Percentiles rank a stretch among this genome's conserved stretches.
Conservation (phyloP, 371 early-diverging fungal species). For the Syncephalis plumigaleata region DNA sequence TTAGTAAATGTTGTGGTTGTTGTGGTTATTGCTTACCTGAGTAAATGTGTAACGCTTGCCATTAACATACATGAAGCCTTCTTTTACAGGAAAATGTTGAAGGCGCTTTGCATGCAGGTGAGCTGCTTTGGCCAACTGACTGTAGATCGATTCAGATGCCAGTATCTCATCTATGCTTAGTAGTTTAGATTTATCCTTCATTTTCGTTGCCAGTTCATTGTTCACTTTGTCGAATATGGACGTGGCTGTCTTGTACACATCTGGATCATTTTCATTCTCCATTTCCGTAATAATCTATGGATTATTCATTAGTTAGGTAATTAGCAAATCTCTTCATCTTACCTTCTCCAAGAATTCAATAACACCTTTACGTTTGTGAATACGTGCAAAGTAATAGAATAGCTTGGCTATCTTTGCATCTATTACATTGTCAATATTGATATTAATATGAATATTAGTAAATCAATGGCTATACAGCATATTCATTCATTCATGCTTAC, state of each 20-base stretch:
- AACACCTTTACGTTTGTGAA: slow-evolving; percentile 13
- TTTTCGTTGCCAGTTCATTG: no score
- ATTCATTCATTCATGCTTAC: slow-evolving; percentile 4
- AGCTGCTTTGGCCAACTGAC: slow-evolving; percentile 3
- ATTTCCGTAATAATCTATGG: not conserved
- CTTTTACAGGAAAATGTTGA: slow-evolving; percentile 6
- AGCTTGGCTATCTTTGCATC: slow-evolving; percentile 15
- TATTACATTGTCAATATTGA: no score
- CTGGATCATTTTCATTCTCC: not conserved
- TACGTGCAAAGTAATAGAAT: slow-evolving; percentile 10
- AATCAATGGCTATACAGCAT: not conserved
- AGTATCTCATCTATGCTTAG: no score
- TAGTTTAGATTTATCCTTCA: no score
- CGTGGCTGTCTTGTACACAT: no score
- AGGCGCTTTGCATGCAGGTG: slow-evolving; percentile 15
- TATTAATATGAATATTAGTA: not conserved
- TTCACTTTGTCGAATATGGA: no score
- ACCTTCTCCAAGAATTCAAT: slow-evolving; percentile 22
- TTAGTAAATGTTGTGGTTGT: slow-evolving; percentile 1
- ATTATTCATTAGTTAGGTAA: not conserved
- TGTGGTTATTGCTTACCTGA: slow-evolving; percentile 16
- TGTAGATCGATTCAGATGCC: no score
- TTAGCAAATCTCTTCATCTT: not conserved
- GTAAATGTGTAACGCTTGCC: slow-evolving; percentile 52
- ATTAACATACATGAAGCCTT: slow-evolving; percentile 52